Evolutionary conservation across 768 basidiomycete genomes (phyloP), one percentile per base, ranked within the genome.

Genomic region (Leccinum rimulosum): DNA sequence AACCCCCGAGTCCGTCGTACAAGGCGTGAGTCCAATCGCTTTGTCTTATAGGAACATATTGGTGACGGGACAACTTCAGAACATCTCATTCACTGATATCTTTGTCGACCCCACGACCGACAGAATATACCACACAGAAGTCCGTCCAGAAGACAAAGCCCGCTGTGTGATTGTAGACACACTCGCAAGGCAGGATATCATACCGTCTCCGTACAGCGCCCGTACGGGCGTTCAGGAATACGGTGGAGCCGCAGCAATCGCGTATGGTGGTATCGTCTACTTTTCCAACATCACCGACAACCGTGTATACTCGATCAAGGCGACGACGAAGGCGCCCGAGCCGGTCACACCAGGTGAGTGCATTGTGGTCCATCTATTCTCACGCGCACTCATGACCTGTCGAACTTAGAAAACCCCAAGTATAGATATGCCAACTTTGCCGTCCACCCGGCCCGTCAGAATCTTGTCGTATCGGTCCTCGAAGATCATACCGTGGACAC

Each of bases 161-260:
- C 78, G 89, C 3, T 76, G 67, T 53, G 84, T 86, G 1, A 72
- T 91, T 25, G 80, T 92, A 14, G 74, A 83, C 28, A 83, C 84
- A 0, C 55, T 71, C 28, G 72, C 73, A 5, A 59, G 57, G 36
- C 69, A 71, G 49, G 90, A 91, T 53, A 66, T 88, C 25, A 76
- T 85, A 8, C 80, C 79, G 2, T 66, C 73, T 35, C 78, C 76
- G 0, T 89, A 82, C 78, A 87, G 81, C 68, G 83, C 77, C 4
- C 77, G 82, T 30, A 80, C 82, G 0, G 69, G 77, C 15, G 87
- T 90, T 3, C 83, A 89, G 28, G 89, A 89, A 69, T 91, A 90
- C 56, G 89, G 90, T 1, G 90, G 90, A 12, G 83, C 79, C 2
- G 74, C 85, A 2, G 84, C 84, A 0, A 77, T 81, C n/a, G 83